Percentiles rank a stretch among this genome's conserved stretches.
These are phyloP conservation scores for Anisodus acutangulus DNA, from an alignment of 257 asterid genomes.

Conservation along the genomic window DNA sequence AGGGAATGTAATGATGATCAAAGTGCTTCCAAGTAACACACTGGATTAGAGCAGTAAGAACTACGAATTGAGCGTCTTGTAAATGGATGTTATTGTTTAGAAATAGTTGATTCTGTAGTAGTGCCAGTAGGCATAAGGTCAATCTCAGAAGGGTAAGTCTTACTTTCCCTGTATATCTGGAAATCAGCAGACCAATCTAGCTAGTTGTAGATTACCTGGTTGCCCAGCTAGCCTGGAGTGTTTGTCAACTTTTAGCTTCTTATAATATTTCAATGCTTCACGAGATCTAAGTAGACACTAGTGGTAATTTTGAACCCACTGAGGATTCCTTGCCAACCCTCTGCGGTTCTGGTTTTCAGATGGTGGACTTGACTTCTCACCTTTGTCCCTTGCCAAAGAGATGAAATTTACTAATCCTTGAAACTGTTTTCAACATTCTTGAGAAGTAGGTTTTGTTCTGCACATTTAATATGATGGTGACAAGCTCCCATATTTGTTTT, in stretches of 20 bases:
- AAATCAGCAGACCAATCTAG: not conserved
- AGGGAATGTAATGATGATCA: slow-evolving; percentile 14
- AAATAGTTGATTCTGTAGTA: slow-evolving; percentile 21
- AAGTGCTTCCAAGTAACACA: not conserved
- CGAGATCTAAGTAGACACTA: not conserved
- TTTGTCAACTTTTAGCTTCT: not conserved
- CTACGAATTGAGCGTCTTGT: not conserved
- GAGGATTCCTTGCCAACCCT: not conserved
- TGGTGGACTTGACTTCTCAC: not conserved
- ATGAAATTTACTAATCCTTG: slow-evolving; percentile 11
- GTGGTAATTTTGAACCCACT: not conserved
- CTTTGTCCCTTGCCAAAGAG: not conserved
- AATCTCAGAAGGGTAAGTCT: not conserved
- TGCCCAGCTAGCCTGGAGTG: slow-evolving; percentile 6
- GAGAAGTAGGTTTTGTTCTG: not conserved
- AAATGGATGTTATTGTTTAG: not conserved
- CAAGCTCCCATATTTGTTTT: not conserved
- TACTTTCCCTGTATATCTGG: not conserved
- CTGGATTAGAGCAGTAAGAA: not conserved
- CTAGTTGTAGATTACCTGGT: not conserved
- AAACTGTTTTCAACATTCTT: slow-evolving; percentile 1
- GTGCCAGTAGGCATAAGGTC: not conserved
- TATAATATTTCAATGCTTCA: not conserved
- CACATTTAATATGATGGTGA: not conserved
- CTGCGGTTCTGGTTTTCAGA: too few species aligned